Evolutionary conservation across 495 filamentous ascomycete genomes (phyloP).

Genomic region (Darksidea phi): DNA sequence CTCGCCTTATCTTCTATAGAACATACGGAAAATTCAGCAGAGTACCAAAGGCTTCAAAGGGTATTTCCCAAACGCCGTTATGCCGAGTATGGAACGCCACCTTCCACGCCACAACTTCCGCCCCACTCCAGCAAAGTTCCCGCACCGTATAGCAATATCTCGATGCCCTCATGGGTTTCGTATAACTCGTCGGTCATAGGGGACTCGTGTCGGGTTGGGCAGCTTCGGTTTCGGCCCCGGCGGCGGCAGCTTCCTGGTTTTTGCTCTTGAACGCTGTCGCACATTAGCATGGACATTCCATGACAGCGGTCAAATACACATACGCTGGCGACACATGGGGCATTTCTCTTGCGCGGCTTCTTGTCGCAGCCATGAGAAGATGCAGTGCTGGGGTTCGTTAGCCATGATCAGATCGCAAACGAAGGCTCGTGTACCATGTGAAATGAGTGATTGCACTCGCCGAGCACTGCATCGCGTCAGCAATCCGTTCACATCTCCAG

Average conservation of each 20-base stretch:
- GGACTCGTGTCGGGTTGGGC: not conserved
- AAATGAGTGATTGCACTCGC: conserved; percentile 95
- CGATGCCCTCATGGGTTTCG: not conserved
- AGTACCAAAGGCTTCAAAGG: not conserved
- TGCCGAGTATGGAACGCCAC: too few relatives aligned
- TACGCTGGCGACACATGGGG: conserved; percentile 97
- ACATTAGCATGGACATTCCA: conserved; percentile 32
- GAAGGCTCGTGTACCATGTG: conserved; percentile 69
- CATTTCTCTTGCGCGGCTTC: conserved; percentile 91
- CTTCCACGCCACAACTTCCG: too few relatives aligned
- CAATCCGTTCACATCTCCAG: not conserved
- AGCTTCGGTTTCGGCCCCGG: not conserved
- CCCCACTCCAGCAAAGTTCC: too few relatives aligned
- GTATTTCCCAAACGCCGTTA: not conserved
- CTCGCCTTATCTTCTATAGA: too few relatives aligned
- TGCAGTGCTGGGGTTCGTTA: conserved; percentile 70
- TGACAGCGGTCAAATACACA: conserved; percentile 37
- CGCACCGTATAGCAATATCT: too few relatives aligned
- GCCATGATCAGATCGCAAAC: not conserved
- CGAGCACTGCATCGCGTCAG: conserved; percentile 63
- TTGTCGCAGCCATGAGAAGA: conserved; percentile 92
- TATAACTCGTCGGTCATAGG: not conserved
- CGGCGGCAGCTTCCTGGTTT: conserved; percentile 30
- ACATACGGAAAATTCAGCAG: too few relatives aligned
- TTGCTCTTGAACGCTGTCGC: conserved; percentile 69